Conservation (phyloP, 345 rosid genomes). For the Heritiera littoralis region DNA sequence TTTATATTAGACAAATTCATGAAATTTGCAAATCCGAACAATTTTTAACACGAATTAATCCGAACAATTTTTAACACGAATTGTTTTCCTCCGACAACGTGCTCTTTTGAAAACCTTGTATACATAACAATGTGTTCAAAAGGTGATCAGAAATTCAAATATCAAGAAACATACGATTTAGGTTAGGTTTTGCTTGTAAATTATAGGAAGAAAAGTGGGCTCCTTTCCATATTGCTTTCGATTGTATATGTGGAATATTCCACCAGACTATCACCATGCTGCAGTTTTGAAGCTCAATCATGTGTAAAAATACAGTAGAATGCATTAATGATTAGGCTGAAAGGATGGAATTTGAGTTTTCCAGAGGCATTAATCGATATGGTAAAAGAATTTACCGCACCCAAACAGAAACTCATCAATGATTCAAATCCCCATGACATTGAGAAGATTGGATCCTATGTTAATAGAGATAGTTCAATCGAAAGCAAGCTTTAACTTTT, state of each 20-base stretch:
- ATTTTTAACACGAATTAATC: no score
- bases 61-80: no score
- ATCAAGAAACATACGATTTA: no score
- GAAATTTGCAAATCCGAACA: no score
- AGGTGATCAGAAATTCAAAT: no score
- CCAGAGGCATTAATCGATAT: background rate
- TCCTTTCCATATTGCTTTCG: background rate
- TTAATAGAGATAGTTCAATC: no score
- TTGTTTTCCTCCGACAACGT: no score
- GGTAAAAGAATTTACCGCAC: background rate
- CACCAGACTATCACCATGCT: background rate
- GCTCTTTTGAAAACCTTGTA: no score
- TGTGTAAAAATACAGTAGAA: background rate
- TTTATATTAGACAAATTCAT: no score
- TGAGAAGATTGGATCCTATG: conserved; percentile 44
- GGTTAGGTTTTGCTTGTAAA: background rate
- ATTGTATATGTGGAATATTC: background rate
- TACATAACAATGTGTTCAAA: no score
- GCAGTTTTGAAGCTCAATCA: background rate
- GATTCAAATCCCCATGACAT: conserved; percentile 71
- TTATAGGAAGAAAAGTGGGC: background rate
- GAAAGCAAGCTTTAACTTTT: no score
- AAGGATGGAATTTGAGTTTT: background rate
- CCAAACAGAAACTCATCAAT: no score
- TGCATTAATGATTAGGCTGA: background rate